Evolutionary conservation across 1,139 yeast species (phyloP), one percentile per base, ranked within the genome.

Genomic region (Zygoascus sp.): DNA sequence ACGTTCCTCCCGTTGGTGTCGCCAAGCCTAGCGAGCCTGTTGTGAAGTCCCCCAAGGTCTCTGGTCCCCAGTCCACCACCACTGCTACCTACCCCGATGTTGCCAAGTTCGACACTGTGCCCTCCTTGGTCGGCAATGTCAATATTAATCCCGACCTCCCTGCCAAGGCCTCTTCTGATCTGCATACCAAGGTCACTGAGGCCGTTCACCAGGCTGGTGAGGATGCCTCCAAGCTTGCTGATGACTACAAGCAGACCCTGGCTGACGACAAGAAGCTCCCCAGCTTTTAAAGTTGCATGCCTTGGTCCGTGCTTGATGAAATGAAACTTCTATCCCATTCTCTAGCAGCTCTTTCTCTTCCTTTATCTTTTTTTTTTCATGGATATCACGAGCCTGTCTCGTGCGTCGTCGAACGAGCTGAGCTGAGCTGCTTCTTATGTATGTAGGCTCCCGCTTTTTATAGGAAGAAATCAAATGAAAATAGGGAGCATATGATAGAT

Each of bases 121-220:
- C 67, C 42, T 55, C 67, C 11, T 52, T 63, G 17, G 54, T 53
- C 28, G 67, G 67, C 45, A 58, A 56, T 44, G 60, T 63, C 38
- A 57, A 60, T 34, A 53, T 63, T 30, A 58, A 60, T 50, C 55
- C 53, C 34, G 51, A 50, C 21, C 53, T 51, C 28, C 49, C 52
- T 22, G 41, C 50, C 42, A 32, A 52, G 38, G 48, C 53, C 35
- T 30, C 50, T 22, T 21, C 45, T 39, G 50, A 45, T 34, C 28
- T 27, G 45, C 19, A 21, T 19, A 32, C 34, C 20, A 27, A 19
- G 25, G 43, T 21, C 5, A 32, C 38, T 16, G 44, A 37, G 13
- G 36, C 34, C 17, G 27, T 42, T 27, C 13, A 28, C 21, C 32
- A 37, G 10, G 44, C 45, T 28, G 48, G 38, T 20, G 53, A 52